Evolutionary conservation across 805 yeast genomes (phyloP).

Genomic region (Ogataea trehaloabstinens): DNA sequence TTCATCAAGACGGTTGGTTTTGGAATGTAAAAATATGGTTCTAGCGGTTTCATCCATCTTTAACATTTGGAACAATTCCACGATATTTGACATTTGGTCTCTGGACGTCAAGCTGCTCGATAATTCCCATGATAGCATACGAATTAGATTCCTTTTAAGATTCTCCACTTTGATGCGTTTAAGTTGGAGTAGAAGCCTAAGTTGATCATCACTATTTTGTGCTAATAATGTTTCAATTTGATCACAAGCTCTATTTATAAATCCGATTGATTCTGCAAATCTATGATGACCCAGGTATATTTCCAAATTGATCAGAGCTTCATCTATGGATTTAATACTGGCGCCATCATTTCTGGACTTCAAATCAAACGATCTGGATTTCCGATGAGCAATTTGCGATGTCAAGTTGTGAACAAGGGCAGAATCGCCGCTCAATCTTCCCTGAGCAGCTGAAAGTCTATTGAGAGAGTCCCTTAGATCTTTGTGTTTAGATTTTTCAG

Average conservation of each 20-base stretch:
- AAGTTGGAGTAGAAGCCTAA: slow-evolving; percentile 10
- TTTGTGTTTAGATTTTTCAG: slow-evolving; percentile 44
- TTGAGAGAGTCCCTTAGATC: slow-evolving; percentile 44
- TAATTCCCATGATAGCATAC: slow-evolving; percentile 22
- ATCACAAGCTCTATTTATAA: slow-evolving; percentile 23
- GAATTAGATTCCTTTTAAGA: slow-evolving; percentile 19
- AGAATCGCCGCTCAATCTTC: slow-evolving; percentile 28
- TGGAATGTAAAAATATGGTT: slow-evolving; percentile 45
- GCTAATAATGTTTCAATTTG: slow-evolving; percentile 16
- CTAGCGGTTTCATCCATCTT: slow-evolving; percentile 48
- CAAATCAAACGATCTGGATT: slow-evolving; percentile 51
- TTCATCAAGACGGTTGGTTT: slow-evolving; percentile 45
- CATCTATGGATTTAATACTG: slow-evolving; percentile 38
- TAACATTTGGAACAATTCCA: slow-evolving; percentile 36
- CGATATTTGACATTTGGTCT: slow-evolving; percentile 16
- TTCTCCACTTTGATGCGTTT: slow-evolving; percentile 26
- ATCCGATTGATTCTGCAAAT: slow-evolving; percentile 41
- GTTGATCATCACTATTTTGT: slow-evolving; percentile 19
- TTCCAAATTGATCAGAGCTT: slow-evolving; percentile 48
- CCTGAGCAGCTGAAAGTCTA: slow-evolving; percentile 33
- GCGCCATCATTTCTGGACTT: slow-evolving; percentile 21
- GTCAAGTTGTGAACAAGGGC: slow-evolving; percentile 56
- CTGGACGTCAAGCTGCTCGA: slow-evolving; percentile 18
- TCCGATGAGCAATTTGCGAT: slow-evolving; percentile 54
- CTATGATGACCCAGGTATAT: slow-evolving; percentile 47